A percentile compares a stretch with the other conserved stretches of the same genome.
These are phyloP conservation scores for Casuarina glauca DNA, from an alignment of 306 rosid genomes.

Conservation along the genomic window DNA sequence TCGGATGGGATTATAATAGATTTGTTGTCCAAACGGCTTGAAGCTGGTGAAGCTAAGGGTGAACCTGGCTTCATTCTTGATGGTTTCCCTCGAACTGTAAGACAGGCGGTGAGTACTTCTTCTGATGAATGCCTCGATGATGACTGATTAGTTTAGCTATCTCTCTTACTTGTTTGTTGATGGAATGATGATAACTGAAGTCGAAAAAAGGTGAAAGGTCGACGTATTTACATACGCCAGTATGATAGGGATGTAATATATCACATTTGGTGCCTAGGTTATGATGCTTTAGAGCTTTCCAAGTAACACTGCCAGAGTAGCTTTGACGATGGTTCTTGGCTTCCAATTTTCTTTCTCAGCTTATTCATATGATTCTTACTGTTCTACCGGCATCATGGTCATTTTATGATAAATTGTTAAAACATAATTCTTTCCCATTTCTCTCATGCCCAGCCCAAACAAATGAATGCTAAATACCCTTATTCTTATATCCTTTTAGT, in stretches of 20 bases:
- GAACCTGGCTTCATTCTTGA: constrained; percentile 90
- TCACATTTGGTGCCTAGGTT: background rate
- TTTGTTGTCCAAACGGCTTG: constrained; percentile 83
- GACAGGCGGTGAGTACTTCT: constrained; percentile 79
- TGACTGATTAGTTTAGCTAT: background rate
- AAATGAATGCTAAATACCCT: background rate
- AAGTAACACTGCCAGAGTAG: background rate
- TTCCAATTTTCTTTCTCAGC: background rate
- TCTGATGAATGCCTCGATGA: background rate
- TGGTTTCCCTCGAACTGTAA: constrained; percentile 90
- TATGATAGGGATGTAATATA: background rate
- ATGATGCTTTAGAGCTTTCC: background rate
- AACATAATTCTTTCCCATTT: background rate
- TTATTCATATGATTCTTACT: background rate
- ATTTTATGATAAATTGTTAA: background rate
- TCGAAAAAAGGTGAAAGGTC: background rate
- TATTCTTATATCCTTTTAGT: background rate
- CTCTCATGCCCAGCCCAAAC: too few relatives aligned
- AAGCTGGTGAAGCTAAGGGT: constrained; percentile 68
- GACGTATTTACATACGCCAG: background rate
- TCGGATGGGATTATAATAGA: constrained; percentile 82
- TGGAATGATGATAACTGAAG: constrained; percentile 3
- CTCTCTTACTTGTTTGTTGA: background rate
- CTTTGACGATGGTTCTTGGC: background rate
- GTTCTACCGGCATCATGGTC: background rate